Percentiles rank a stretch among this genome's conserved stretches.
These are phyloP conservation scores for Rhodamnia argentea DNA, from an alignment of 345 rosid genomes.

Conservation along the genomic window DNA sequence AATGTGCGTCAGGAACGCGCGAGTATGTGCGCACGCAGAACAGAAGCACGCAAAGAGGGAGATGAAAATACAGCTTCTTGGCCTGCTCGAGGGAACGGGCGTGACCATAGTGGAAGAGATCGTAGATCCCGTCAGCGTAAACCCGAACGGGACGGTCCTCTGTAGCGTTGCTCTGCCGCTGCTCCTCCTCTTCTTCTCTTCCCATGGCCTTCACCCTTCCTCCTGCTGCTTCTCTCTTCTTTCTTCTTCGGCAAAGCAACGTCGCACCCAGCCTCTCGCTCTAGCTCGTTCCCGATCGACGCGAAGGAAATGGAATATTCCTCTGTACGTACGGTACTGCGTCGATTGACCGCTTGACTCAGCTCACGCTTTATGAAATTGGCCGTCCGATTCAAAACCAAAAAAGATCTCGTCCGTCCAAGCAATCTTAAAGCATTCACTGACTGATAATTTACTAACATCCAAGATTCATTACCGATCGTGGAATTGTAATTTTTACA, in stretches of 20 bases:
- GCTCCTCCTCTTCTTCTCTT: not conserved
- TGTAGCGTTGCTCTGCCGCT: not conserved
- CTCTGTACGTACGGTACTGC: not conserved
- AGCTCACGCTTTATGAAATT: not conserved
- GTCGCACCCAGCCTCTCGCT: not conserved
- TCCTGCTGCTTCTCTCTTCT: not conserved
- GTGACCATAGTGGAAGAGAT: constrained; percentile 94
- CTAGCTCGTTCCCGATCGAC: not conserved
- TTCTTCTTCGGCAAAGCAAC: not conserved
- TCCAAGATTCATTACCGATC: no score
- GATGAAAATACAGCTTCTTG: constrained; percentile 52
- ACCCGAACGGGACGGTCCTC: constrained; percentile 56
- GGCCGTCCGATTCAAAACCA: not conserved
- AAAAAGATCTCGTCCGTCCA: not conserved
- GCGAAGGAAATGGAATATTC: not conserved
- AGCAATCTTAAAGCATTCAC: not conserved
- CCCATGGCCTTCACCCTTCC: not conserved
- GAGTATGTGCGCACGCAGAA: not conserved
- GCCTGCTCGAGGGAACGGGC: constrained; percentile 96
- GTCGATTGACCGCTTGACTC: not conserved
- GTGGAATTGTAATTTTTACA: no score
- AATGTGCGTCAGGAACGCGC: not conserved
- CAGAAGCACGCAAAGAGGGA: not conserved
- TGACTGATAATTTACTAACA: no score
- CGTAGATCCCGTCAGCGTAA: constrained; percentile 98